Percentiles rank a stretch among this genome's conserved stretches.
These are phyloP conservation scores for Starmera quercuum DNA, from an alignment of 805 yeast species.

Conservation along the genomic window DNA sequence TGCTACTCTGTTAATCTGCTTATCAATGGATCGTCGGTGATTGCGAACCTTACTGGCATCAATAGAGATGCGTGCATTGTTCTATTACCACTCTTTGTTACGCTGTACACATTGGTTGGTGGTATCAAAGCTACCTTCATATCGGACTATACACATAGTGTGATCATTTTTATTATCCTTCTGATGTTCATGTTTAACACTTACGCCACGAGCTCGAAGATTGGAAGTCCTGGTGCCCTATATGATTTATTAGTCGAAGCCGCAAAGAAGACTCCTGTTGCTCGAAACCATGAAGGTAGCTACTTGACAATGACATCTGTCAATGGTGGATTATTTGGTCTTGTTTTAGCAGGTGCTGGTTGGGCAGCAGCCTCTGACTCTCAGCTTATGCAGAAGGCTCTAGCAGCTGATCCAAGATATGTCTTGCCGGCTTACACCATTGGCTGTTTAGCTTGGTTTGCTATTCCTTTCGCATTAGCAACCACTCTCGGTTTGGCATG, in stretches of 20 bases:
- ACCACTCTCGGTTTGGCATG: conserved; percentile 38
- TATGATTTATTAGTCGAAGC: conserved; percentile 62
- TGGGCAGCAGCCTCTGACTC: conserved; percentile 74
- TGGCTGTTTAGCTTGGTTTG: conserved; percentile 30
- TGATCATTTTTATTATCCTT: conserved; percentile 64
- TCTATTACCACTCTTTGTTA: conserved; percentile 26
- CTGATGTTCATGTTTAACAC: conserved; percentile 65
- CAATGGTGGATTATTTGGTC: conserved; percentile 78
- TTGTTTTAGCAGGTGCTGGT: conserved; percentile 76
- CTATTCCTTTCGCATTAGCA: conserved; percentile 29
- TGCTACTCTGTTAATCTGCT: conserved; percentile 24
- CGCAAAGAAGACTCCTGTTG: conserved; percentile 52
- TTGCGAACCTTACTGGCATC: conserved; percentile 22
- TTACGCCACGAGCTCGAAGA: conserved; percentile 47
- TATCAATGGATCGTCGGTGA: conserved; percentile 27
- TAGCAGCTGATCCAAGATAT: conserved; percentile 29
- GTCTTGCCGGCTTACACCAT: conserved; percentile 27
- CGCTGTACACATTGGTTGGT: conserved; percentile 26
- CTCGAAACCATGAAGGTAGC: conserved; percentile 78
- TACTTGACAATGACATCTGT: conserved; percentile 77
- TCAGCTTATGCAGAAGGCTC: conserved; percentile 46
- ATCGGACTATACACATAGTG: conserved; percentile 58
- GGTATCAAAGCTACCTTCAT: conserved; percentile 29
- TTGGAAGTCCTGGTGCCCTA: conserved; percentile 75
- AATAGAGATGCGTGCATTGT: conserved; percentile 18